Base-by-base conservation (phyloP, 129 eudicot species). In the Escallonia herrerae region DNA sequence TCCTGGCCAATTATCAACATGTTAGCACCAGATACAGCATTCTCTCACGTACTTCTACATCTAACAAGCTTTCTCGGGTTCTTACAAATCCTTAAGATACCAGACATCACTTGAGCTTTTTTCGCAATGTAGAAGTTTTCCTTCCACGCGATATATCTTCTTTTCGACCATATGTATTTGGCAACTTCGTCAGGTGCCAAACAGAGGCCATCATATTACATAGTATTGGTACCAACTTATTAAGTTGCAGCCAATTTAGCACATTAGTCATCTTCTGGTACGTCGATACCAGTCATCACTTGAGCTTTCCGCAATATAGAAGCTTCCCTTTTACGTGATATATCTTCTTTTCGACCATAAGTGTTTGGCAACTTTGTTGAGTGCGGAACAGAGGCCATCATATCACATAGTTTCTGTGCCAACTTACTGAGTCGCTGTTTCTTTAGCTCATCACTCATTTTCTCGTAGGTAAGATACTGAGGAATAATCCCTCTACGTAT, bases 401-500 rank as follows among this genome's bases (percentile, higher is more conserved):
- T 41, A 43, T 65, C 62, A 57, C 44, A 52, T 40, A 84, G 65
- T 54, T 69, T 70, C 43, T 33, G 40, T 3, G 75, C 62, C 72
- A 58, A 55, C 13, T 78, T 66, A 37, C 10, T 57, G 80, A 67
- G 64, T 46, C 87, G 80, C 62, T 68, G 68, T 65, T 64, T 70
- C 78, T 63, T 72, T 13, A 84, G 69, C 13, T 77, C 74, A 40
- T 62, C 58, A 5, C 33, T 42, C 73, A 84, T 48, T 54, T 63
- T 81, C 70, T 72, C 58, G 64, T 74, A 81, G 40, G 84, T 84
- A 15, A 81, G 66, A 49, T 53, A 66, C 63, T 81, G 81, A 39
- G 91, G 91, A 62, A 75, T 71, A 57, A 75, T 15, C 15, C 87
- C 87, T 51, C 82, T 75, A 7, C 72, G 79, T 65, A 75, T 62